Evolutionary conservation across 2,329 filamentous ascomycete genomes (phyloP), one percentile per base, ranked within the genome.

Genomic region (Fusarium hostae): DNA sequence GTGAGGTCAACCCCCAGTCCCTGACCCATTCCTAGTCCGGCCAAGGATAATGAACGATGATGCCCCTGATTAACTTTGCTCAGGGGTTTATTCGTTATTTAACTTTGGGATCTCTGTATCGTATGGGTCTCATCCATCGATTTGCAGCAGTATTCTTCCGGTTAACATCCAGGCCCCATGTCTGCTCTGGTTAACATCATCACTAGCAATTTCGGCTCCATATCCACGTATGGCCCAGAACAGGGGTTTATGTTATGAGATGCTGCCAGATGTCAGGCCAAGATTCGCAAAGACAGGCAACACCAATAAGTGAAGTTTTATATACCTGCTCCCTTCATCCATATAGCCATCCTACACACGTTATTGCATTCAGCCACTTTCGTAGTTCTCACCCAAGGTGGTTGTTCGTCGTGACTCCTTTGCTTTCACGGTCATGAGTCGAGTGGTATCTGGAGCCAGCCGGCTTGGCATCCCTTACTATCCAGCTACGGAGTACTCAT

Each of bases 381-480:
- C 43, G 47, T 71, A 45, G 63, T 55, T 45, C 47, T 66, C 63
- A 54, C n/a, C 47, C 48, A 41, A 40, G 32, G 45, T 51, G 51
- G 48, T 48, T 59, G 48, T 48, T 59, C 76, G 65, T 65, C 65
- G 65, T 68, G 67, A 63, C 67, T 47, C 57, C 52, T 39, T 5
- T 57, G 30, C 32, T 58, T 30, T 67, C 34, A 41, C 39, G 56
- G 54, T 64, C 69, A 72, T 73, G 66, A 69, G 63, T 71, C 71
- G 55, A 48, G 58, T 52, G 55, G 51, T 51, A 37, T 54, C 51
- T 65, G 52, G 59, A 47, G 55, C 55, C 44, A 61, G 43, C 63
- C 63, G 35, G 30, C 64, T 68, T 72, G 68, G 63, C 70, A 72
- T 40, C 60, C 71, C 72, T 61, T 70, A 64, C 54, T 59, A 37